phyloP scores from a whole-genome alignment of 2,329 filamentous ascomycete genomes.

The Teratosphaeriaceae sp. region DNA sequence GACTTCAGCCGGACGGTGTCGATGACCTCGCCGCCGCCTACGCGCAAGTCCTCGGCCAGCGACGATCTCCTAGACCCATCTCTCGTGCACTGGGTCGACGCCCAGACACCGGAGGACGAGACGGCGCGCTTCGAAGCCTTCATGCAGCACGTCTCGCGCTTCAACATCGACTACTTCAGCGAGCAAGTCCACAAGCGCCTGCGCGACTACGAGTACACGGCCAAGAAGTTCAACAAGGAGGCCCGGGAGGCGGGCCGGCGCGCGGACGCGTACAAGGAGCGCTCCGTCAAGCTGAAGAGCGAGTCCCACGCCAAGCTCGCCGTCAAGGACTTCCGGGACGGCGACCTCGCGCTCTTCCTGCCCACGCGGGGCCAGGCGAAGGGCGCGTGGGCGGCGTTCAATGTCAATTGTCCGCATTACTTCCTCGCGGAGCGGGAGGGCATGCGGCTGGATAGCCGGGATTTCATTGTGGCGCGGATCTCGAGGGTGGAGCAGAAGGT shows the following conservation, averaged over 20 bases:
- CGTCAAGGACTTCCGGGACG: conserved; percentile 92
- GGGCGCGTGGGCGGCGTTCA: conserved; percentile 96
- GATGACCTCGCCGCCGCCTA: conserved; percentile 52
- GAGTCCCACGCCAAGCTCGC: conserved; percentile 95
- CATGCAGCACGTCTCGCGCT: conserved; percentile 64
- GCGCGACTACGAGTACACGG: conserved; percentile 88
- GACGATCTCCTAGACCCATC: conserved; percentile 51
- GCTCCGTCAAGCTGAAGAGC: conserved; percentile 69
- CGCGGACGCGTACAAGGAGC: conserved; percentile 63
- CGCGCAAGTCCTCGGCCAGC: conserved; percentile 47
- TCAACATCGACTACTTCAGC: conserved; percentile 77
- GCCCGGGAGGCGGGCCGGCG: conserved; percentile 50
- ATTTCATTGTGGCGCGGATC: conserved; percentile 96
- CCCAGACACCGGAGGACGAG: conserved; percentile 59
- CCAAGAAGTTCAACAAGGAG: conserved; percentile 89
- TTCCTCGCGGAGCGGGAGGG: conserved; percentile 90
- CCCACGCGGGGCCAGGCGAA: conserved; percentile 86
- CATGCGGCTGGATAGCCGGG: conserved; percentile 74
- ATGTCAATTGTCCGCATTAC: conserved; percentile 93
- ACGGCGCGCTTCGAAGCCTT: conserved; percentile 68
- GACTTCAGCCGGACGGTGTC: conserved; percentile 46
- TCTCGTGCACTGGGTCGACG: conserved; percentile 76
- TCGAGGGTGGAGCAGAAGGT: conserved; percentile 85
- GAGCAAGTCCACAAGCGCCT: conserved; percentile 84
- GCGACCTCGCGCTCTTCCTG: conserved; percentile 87